Base-by-base conservation (phyloP, 2,329 filamentous ascomycete species). In the Paramyrothecium roridum region DNA sequence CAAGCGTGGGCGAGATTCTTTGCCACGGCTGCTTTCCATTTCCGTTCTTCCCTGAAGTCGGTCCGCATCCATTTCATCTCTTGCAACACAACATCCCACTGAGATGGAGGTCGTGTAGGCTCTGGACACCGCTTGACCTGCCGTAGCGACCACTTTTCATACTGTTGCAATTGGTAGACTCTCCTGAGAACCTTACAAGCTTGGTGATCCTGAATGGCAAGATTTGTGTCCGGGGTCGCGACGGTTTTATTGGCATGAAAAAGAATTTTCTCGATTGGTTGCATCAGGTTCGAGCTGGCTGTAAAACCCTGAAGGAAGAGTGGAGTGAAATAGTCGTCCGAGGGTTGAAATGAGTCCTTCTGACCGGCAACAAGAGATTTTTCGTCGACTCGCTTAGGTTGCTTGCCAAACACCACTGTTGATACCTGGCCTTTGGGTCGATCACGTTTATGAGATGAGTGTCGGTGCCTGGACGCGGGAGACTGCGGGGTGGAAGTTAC, bases 51-150 rank as follows among this genome's bases (percentile, higher is more conserved):
- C 52, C 89, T 84, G 66, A 97, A 98, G 72, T 99, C 95, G 2
- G 92, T 97, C 52, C 93, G 85, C 91, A 99, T 96, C 93, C 93
- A 98, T 70, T 93, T 96, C 83, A 93, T 91, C 75, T 99, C 93
- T 62, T 92, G 84, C 33, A 99, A 76, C 54, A 98, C 71, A 52
- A 93, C 82, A 73, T 99, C 95, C 83, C 88, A 90, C 63, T 98
- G 93, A 2, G 88, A 87, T 1, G 84, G 81, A 19, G 87, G 88
- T 40, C 91, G 84, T 3, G 84, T 80, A 4, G 93, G 93, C 70
- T 99, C 95, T 2, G 86, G 81, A 43, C 87, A 90, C 55, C 92
- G 88, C 67, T 96, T 91, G 47, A 93, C 86, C 67, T 99, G 95
- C 52, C 93, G 84, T 49, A 99, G 73, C 6, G 93, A 95, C 93